phyloP scores from a whole-genome alignment of 441 rosid genomes.

The Lepidium campestre region DNA sequence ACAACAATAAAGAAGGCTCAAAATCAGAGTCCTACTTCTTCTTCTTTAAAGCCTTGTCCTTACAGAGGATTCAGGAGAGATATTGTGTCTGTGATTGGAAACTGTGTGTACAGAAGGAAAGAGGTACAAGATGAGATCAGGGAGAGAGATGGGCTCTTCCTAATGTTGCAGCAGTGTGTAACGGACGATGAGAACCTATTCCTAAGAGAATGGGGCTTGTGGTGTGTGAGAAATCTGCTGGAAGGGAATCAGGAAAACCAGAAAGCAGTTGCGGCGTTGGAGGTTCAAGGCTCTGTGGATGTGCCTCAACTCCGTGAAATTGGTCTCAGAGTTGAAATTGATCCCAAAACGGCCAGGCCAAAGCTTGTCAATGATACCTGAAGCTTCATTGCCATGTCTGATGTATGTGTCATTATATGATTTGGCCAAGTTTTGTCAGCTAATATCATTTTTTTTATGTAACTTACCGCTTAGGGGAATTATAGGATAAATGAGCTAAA shows the following conservation, averaged over 20 bases:
- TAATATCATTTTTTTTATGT: no score
- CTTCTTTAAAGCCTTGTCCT: constrained; percentile 41
- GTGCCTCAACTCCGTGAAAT: constrained; percentile 62
- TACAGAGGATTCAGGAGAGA: constrained; percentile 79
- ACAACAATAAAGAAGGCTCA: constrained; percentile 35
- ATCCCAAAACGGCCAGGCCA: constrained; percentile 46
- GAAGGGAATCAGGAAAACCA: constrained; percentile 77
- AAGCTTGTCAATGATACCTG: constrained; percentile 67
- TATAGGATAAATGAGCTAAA: no score
- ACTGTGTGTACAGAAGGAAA: constrained; percentile 29
- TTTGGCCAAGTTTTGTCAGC: no score
- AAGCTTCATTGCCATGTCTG: neutral
- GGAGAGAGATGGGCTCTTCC: constrained; percentile 41
- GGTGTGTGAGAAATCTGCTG: constrained; percentile 60
- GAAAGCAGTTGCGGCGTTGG: constrained; percentile 55
- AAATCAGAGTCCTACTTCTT: constrained; percentile 16
- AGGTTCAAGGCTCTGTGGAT: constrained; percentile 64
- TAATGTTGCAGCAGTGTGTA: constrained; percentile 75
- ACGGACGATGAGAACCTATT: constrained; percentile 69
- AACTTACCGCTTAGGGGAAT: no score
- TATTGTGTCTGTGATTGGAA: constrained; percentile 71
- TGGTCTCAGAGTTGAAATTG: constrained; percentile 68
- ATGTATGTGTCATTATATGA: neutral
- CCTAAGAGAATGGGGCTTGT: constrained; percentile 86
- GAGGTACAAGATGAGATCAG: constrained; percentile 38